Base-by-base conservation (phyloP, 176 grass and related monocot species). In the Echinochloa phyllopogon region DNA sequence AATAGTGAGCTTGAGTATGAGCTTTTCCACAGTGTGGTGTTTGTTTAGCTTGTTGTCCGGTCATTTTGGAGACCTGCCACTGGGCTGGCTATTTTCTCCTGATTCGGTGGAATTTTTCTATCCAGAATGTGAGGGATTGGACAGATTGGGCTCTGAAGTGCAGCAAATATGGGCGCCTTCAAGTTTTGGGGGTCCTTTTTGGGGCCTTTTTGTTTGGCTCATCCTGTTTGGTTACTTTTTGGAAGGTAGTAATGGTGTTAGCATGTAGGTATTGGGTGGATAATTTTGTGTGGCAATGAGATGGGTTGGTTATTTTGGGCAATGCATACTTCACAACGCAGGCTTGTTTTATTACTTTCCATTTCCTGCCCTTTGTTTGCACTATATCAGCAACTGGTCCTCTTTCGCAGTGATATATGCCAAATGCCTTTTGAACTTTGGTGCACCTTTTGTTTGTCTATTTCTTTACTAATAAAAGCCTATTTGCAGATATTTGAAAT, bases 121-220 rank as follows among this genome's bases (percentile, higher is more conserved):
- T 69, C 27, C 21, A 37, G 51, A 56, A 48, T 29, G 50, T 78
- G 74, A 85, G 58, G 40, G 74, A 78, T 78, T 85, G 83, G 39
- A 40, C 52, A 45, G 17, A 77, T 85, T 69, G 63, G 74, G 72
- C 38, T 69, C 47, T 78, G 64, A 2, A 69, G 27, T 69, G 61
- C 72, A 69, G 47, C 50, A 58, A 25, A 56, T 51, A 85, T 80
- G 60, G 70, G 51, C 17, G 41, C 0, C 76, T 80, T 83, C 63
- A 27, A 45, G 29, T 84, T 61, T 74, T 63, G 68, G 56, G n/a
- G 74, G 27, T 71, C 3, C 65, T 75, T 61, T 88, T 37, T 25
- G 59, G 61, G 68, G 12, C 41, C 43, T 67, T 78, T 85, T 60
- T 83, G n/a, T 24, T 86, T 74, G 78, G 74, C 69, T 89, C 59